Base-by-base conservation (phyloP, 352 stramenopile species). In the Phytophthora pistaciae region DNA sequence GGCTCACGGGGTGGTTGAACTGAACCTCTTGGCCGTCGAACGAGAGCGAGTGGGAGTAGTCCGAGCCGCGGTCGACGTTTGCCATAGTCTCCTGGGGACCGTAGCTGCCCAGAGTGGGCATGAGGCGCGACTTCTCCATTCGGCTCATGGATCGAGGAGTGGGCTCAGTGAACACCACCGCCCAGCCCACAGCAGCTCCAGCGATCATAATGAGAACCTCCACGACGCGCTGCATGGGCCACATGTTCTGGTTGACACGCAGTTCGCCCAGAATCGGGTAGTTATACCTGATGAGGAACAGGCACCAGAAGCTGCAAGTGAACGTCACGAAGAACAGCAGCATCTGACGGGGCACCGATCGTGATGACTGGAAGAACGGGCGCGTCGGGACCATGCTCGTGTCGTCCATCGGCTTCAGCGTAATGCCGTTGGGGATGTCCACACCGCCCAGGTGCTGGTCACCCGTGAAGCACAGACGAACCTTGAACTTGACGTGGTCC, bases 251-350 rank as follows among this genome's bases (percentile, higher is more conserved):
- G 64, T 94, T 87, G 60, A 74, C 60, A 25, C 82, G 80, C 57
- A 87, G 70, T 23, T 69, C 52, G 16, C 82, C 86, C n/a, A 93
- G 77, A 9, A 96, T 68, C 36, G 87, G 87, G 73, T 96, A 93
- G 60, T 85, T 77, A 23, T 84, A 79, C 3, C 84, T 86, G 40
- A 95, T 91, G 42, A 93, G 78, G 64, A 91, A 85, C 56, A 96
- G 58, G n/a, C 70, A 70, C 42, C 81, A 79, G 60, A 93, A 94
- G 64, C 85, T 94, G 64, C 70, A 79, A 16, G 83, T 86, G 78
- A 96, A 95, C 21, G 80, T 91, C 27, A 95, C 55, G 59, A 96
- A 91, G 82, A 96, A 94, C 29, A 96, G 59, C 42, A 87, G 23
- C 84, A 95, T 85, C 62, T 95, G 86, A 50, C 85, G 88, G 3